Evolutionary conservation across 805 yeast genomes (phyloP), one percentile per base, ranked within the genome.

Genomic region (Zygosaccharomyces gambellarensis): DNA sequence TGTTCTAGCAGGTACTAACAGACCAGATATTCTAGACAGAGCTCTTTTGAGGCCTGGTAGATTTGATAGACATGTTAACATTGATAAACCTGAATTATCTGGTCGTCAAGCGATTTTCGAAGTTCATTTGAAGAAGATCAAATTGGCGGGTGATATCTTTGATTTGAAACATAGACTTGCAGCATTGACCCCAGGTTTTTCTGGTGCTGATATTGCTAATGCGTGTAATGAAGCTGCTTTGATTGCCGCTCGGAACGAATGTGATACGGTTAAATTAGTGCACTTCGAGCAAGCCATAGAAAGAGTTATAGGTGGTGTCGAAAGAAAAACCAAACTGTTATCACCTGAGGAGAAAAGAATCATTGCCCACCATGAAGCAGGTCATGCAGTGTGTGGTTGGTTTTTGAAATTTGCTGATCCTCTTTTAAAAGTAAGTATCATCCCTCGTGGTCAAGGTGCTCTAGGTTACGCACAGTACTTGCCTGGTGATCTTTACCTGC

Each of bases 321-420:
- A 92, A 69, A 87, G 87, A 75, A 92, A 89, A 70, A 79, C 90
- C 12, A 84, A 85, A 62, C 79, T 94, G 11, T 74, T 95, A 52
- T 81, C 89, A 2, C 85, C 89, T 1, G 90, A 85, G 51, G 98
- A 95, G 65, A 88, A 90, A 71, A 81, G 76, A 54, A 82, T 89
- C 25, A 97, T 95, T 49, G 99, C 99, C 0, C 94, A 86, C 62
- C 99, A 95, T 66, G 99, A 94, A 69, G 99, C 99, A 3, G 99
- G 99, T 3, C 99, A 95, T 70, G 99, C 99, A 9, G 81, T 94
- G 52, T 90, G 98, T 69, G 99, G 99, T 10, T 94, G 99, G 99
- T 90, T 75, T 63, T 77, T 94, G 62, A 80, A 87, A 67, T 78
- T 79, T 68, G 96, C 98, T 2, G 97, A 92, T 65, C 99, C 99